Conservation (phyloP, 352 stramenopile genomes). For the Phytopythium litorale region DNA sequence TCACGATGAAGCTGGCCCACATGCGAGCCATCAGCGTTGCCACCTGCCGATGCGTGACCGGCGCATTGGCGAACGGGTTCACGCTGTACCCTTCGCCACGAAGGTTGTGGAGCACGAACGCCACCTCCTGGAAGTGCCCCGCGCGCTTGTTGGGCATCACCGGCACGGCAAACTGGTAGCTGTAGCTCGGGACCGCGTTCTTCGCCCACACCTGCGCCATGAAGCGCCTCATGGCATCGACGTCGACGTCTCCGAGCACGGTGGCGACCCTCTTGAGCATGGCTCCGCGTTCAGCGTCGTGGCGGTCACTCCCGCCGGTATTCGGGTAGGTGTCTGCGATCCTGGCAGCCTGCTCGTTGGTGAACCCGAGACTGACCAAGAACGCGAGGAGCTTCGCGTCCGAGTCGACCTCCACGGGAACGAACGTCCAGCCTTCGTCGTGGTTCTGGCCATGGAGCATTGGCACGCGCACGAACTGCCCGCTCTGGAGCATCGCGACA, state of each 20-base stretch:
- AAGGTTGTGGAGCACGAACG: conserved; percentile 31
- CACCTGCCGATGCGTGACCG: conserved; percentile 14
- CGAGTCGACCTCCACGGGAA: conserved; percentile 16
- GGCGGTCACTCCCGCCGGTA: conserved; percentile 14
- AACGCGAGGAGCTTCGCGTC: conserved; percentile 21
- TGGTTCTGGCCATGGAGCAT: conserved; percentile 26
- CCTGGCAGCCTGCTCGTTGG: conserved; percentile 12
- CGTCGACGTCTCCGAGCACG: conserved; percentile 20
- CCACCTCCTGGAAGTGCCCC: conserved; percentile 22
- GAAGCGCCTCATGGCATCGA: conserved; percentile 20
- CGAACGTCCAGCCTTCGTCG: conserved; percentile 27
- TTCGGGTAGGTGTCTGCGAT: conserved; percentile 21
- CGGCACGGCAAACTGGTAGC: conserved; percentile 25
- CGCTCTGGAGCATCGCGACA: conserved; percentile 14
- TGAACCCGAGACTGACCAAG: conserved; percentile 15
- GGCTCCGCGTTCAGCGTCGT: conserved; percentile 13
- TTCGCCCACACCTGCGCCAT: conserved; percentile 24
- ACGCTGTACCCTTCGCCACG: conserved; percentile 18
- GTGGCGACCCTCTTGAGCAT: conserved; percentile 23
- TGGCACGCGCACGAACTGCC: conserved; percentile 27
- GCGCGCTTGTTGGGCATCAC: conserved; percentile 13
- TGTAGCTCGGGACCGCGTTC: conserved; percentile 18
- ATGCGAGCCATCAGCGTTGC: conserved; percentile 24
- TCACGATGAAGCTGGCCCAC: conserved; percentile 29
- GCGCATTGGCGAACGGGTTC: conserved; percentile 19